Conservation (phyloP, 345 rosid genomes). For the Melaleuca alternifolia region DNA sequence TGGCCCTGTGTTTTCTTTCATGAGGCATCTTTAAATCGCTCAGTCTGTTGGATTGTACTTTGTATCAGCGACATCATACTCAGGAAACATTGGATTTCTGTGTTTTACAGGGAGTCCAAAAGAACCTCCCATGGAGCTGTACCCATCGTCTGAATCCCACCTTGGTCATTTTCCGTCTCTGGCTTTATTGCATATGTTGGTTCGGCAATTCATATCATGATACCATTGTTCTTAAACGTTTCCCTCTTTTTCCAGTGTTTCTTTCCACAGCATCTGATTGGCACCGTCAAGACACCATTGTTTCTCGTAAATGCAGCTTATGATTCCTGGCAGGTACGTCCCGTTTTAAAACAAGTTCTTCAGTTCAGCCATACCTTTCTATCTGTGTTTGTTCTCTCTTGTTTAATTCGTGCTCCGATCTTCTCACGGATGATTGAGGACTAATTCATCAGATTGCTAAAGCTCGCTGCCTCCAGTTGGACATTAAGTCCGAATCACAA, state of each 20-base stretch:
- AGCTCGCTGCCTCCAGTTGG: background rate
- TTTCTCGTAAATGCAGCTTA: conserved; percentile 48
- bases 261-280: conserved; percentile 45
- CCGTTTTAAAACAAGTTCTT: background rate
- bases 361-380: background rate
- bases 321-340: conserved; percentile 48
- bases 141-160: conserved; percentile 28
- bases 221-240: background rate
- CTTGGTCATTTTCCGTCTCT: conserved; percentile 14
- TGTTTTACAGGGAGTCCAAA: conserved; percentile 17
- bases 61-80: background rate
- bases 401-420: background rate
- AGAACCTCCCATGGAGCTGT: conserved; percentile 26
- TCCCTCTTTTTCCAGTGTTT: conserved; percentile 27
- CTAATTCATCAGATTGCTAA: background rate
- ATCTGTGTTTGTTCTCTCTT: background rate
- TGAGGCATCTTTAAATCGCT: background rate
- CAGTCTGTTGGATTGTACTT: background rate
- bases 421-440: background rate
- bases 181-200: background rate
- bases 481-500: background rate
- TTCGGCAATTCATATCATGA: background rate
- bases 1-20: background rate
- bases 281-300: conserved; percentile 21
- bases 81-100: background rate